phyloP scores from a whole-genome alignment of 202 grass and related monocot genomes.

The Dendrocalamus latiflorus region DNA sequence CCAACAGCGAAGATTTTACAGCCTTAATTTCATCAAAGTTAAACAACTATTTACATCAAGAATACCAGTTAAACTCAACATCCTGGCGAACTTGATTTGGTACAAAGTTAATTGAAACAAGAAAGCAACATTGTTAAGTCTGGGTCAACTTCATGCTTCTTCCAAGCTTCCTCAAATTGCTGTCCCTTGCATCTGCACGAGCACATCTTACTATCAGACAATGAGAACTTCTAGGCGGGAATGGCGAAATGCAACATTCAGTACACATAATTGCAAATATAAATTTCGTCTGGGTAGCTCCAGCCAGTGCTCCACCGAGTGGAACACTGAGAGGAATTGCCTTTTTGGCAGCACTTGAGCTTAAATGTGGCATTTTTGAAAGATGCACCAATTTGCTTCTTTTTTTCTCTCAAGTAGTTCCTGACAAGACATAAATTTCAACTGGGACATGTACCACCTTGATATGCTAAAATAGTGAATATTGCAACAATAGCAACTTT shows the following conservation, averaged over 20 bases:
- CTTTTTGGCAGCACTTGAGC: background rate
- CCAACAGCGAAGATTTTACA: background rate
- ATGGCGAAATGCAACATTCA: background rate
- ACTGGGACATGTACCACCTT: too few relatives aligned
- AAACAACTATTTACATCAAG: constrained; percentile 11
- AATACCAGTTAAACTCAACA: constrained; percentile 13
- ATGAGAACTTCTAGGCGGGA: background rate
- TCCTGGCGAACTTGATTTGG: background rate
- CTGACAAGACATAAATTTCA: background rate
- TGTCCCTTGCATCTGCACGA: constrained; percentile 59
- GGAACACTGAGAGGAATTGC: background rate
- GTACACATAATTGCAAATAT: background rate
- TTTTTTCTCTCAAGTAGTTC: background rate
- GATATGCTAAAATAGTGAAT: too few relatives aligned
- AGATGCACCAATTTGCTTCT: background rate
- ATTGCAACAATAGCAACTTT: too few relatives aligned
- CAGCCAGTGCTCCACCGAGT: background rate
- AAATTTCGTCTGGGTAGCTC: background rate
- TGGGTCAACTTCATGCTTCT: constrained; percentile 71
- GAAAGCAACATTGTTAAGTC: constrained; percentile 60
- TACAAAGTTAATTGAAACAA: constrained; percentile 41
- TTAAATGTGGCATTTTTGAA: background rate
- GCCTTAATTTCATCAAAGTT: background rate
- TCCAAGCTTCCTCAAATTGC: constrained; percentile 76
- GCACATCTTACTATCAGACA: background rate